Evolutionary conservation across 108 stramenopile genomes (phyloP).

Genomic region (Bacterosira constricta): DNA sequence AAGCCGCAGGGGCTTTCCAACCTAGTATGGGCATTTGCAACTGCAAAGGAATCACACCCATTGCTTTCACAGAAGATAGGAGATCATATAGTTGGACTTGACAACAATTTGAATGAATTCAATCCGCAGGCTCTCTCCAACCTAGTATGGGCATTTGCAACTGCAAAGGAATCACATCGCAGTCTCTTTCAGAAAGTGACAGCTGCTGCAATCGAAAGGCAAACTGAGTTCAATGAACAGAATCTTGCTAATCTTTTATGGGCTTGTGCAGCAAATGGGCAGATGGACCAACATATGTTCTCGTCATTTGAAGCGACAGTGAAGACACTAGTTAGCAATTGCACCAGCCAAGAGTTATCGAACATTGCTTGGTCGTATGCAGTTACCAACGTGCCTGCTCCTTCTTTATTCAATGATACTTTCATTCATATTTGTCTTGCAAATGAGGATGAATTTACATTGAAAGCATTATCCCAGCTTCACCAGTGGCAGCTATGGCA

Average conservation of each 20-base stretch:
- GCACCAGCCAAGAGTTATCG: neutral
- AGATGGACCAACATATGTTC: neutral
- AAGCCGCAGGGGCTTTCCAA: neutral
- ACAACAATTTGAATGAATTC: neutral
- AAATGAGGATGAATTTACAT: neutral
- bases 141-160: neutral
- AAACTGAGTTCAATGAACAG: neutral
- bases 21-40: neutral
- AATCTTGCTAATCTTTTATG: neutral
- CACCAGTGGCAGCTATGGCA: constrained; percentile 15
- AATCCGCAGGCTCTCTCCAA: neutral
- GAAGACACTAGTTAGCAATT: neutral
- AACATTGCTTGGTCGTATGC: constrained; percentile 11
- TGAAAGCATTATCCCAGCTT: neutral
- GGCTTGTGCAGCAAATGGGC: neutral
- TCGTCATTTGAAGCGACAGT: neutral
- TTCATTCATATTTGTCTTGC: neutral
- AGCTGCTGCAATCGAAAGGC: neutral
- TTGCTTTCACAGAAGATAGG: neutral
- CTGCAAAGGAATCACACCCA: neutral
- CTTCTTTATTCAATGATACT: neutral
- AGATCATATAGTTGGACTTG: neutral
- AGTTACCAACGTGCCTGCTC: neutral
- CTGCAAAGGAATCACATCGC: neutral
- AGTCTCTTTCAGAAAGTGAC: neutral